Percentiles rank a stretch among this genome's conserved stretches.
These are phyloP conservation scores for Penicillium frequentans DNA, from an alignment of 2,329 filamentous ascomycete species.

Conservation along the genomic window DNA sequence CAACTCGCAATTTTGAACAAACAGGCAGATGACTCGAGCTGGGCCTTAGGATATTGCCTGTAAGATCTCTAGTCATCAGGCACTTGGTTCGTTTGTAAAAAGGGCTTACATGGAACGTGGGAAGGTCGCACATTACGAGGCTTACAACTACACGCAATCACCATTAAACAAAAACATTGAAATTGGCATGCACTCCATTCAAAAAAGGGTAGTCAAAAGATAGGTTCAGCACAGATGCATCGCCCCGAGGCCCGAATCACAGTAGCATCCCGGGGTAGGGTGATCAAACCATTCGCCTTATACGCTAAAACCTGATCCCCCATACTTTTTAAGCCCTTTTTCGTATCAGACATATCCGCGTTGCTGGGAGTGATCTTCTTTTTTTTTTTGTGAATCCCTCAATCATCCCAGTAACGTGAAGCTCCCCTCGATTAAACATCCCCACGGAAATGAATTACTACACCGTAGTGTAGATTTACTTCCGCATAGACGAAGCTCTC, in stretches of 20 bases:
- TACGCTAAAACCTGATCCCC: slow-evolving; percentile 20
- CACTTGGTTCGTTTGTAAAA: too few relatives aligned
- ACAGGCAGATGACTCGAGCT: too few relatives aligned
- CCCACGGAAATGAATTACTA: slow-evolving; percentile 33
- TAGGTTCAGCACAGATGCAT: slow-evolving; percentile 27
- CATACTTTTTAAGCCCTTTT: slow-evolving; percentile 17
- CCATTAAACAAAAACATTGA: slow-evolving; percentile 17
- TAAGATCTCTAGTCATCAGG: too few relatives aligned
- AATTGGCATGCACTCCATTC: slow-evolving; percentile 30
- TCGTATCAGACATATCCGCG: slow-evolving; percentile 27
- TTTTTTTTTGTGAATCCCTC: slow-evolving; percentile 21
- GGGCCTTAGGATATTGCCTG: too few relatives aligned
- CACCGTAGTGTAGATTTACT: slow-evolving; percentile 54
- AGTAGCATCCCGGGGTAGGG: slow-evolving; percentile 17
- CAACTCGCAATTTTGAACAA: not conserved
- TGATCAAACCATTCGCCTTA: slow-evolving; percentile 20
- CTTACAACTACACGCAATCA: slow-evolving; percentile 1
- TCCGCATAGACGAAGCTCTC: slow-evolving; percentile 92
- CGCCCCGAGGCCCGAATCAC: slow-evolving; percentile 20
- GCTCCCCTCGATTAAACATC: slow-evolving; percentile 35
- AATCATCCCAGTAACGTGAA: slow-evolving; percentile 36
- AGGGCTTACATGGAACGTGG: too few relatives aligned
- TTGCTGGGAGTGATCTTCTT: slow-evolving; percentile 20
- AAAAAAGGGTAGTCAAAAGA: slow-evolving; percentile 29
- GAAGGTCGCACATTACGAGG: not conserved